Base-by-base conservation (phyloP, 2,329 filamentous ascomycete genomes). In the Aspergillus floridensis region DNA sequence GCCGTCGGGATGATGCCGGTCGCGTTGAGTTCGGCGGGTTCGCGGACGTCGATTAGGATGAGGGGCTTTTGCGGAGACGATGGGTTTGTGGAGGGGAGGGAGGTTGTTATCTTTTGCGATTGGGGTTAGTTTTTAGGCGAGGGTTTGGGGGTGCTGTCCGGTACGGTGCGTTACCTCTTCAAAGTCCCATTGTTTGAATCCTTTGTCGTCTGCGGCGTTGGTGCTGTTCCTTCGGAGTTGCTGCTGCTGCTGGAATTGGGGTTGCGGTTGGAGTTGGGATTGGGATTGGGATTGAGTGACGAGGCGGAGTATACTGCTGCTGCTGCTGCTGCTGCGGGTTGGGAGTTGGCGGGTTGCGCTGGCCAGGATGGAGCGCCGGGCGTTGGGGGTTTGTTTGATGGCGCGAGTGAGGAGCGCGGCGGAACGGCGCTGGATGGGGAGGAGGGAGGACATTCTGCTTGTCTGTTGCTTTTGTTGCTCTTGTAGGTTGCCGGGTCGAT, bases 1-100 rank as follows among this genome's bases (percentile, higher is more conserved):
- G 92, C 87, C 49, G 84, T 84, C 1, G 95, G 95, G 70, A 99
- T 97, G 5, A 78, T 74, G 12, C 80, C 78, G 1, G 79, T 79
- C 21, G 73, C 66, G 54, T 63, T 63, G n/a, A 81, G 66, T 67
- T 81, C 78, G 61, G 70, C 65, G 57, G 80, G 79, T 71, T 81
- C 79, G 63, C 80, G 79, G 63, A 81, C 80, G 64, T 81, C 80
- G 59, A 78, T 67, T 41, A 78, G 69, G 63, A 78, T 76, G 29
- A 73, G 64, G 21, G 68, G 63, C 14, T 63, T 68, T 59, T 72
- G 64, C 10, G 60, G 65, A 22, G 68, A 64, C 6, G 71, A 62
- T 44, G 64, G 56, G 35, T 70, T 60, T 35, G 49, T 35, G 35
- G 66, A 59, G 44, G 75, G 72, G 57, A 77, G 70, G 53, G 70